Conservation (phyloP, 805 yeast genomes). For the Pichia deserticola region DNA sequence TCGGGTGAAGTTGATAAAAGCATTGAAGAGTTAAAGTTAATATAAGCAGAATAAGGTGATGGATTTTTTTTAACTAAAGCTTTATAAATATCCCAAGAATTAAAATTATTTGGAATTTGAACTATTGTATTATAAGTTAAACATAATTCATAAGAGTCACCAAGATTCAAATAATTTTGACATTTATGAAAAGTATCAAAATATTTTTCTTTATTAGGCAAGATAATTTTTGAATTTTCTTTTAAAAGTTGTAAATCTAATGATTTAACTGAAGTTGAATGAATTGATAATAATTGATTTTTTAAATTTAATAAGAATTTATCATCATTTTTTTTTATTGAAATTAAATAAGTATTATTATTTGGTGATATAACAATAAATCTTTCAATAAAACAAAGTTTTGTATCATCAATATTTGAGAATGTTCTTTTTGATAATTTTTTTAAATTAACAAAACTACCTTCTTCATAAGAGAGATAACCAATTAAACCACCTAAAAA, state of each 20-base stretch:
- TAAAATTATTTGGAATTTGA: constrained; percentile 37
- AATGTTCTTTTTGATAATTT: constrained; percentile 33
- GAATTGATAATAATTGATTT: neutral
- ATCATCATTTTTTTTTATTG: constrained; percentile 37
- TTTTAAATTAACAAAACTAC: constrained; percentile 37
- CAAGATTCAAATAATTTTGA: constrained; percentile 60
- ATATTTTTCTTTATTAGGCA: constrained; percentile 52
- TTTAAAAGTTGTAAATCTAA: neutral
- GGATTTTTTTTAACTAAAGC: constrained; percentile 69
- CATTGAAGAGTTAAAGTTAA: constrained; percentile 57
- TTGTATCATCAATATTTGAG: constrained; percentile 57
- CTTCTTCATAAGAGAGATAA: constrained; percentile 81
- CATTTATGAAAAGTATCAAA: constrained; percentile 49
- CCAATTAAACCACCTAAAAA: constrained; percentile 93
- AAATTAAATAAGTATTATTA: constrained; percentile 42
- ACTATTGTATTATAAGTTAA: constrained; percentile 70
- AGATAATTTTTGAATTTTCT: constrained; percentile 25
- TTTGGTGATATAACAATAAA: constrained; percentile 48
- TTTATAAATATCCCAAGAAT: constrained; percentile 78
- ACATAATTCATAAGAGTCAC: constrained; percentile 93
- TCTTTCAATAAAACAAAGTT: constrained; percentile 63
- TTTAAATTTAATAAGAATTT: constrained; percentile 25
- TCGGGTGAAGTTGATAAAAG: constrained; percentile 92
- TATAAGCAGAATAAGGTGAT: constrained; percentile 82
- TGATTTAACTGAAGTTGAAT: neutral